Evolutionary conservation across 768 basidiomycete genomes (phyloP), one percentile per base, ranked within the genome.

Genomic region (Leucocoprinus leucothites): DNA sequence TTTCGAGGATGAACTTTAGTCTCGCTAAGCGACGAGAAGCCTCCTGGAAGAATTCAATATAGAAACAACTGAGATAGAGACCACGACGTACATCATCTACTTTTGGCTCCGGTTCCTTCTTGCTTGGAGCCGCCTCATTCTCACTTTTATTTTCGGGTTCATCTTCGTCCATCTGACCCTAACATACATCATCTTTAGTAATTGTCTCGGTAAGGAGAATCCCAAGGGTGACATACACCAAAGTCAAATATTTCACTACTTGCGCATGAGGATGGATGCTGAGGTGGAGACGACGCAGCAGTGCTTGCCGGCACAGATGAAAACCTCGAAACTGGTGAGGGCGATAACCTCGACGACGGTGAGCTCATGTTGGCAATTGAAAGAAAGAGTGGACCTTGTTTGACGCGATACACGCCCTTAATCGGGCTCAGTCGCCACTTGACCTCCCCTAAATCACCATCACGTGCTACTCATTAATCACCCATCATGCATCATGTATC

Each of bases 1-100:
- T 87, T 51, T 92, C 79, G 19, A 94, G 77, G 22, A 94, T 79
- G 48, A 76, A 82, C 51, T 83, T 75, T 18, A 91, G 82, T 9
- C 80, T 75, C 21, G 71, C 64, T 28, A 79, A 77, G 42, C 83
- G 79, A 31, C 72, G 71, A 13, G 72, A 72, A 48, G 77, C 75
- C 57, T 81, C 82, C 81, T 85, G 26, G 11, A 50, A 24, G 41
- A 24, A 11, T 57, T 25, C 42, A n/a, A 16, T 9, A 35, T n/a
- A 18, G 34, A 25, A n/a, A 18, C 2, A 22, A 28, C 42, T 38
- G 21, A n/a, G 40, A 19, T 24, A 42, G 3, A 38, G 42, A 3
- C 40, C 26, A 38, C 5, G 19, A 44, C 57, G 22, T 46, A 61
- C 65, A 44, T 57, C 52, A 46, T 63, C 64, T 18, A 45, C 28